Evolutionary conservation across 768 basidiomycete species (phyloP), one percentile per base, ranked within the genome.

Genomic region (Termitomyces sp.): DNA sequence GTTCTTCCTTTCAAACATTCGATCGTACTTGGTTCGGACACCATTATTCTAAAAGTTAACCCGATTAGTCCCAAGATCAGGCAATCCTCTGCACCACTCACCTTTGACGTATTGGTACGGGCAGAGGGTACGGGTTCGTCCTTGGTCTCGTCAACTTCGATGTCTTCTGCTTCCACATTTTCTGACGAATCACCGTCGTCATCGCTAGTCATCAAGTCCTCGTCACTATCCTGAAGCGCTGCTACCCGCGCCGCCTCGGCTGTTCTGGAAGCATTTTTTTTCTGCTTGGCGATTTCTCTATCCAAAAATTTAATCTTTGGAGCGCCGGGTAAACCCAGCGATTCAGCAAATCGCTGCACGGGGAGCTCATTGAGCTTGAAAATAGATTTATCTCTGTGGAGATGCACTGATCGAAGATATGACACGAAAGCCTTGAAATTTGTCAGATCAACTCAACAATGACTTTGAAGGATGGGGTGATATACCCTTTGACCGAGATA

Each of bases 1-100:
- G 67, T 97, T 98, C 69, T 92, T 96, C 54, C 95, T 84, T 65
- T 90, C 89, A 67, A 98, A 98, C 94, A 99, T 98, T 51, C 92
- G 84, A 70, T 98, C 96, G 68, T 98, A 97, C 71, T 96, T 98
- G 2, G 96, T 98, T 49, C 90, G 83, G 0, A 89, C 85, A 42
- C 70, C 73, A 10, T 68, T 65, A 43, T 69, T 63, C 76, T 49
- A 43, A 19, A 45, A 45, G 14, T 28, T 22, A 19, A 34, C 17
- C 26, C 40, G 17, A 24, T 34, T 7, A 51, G 45, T 37, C 38
- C 44, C 30, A 24, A 46, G n/a, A 21, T 40, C 28, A 24, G 12
- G 2, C 28, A 30, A 50, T 37, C 15, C 12, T 40, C 58, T 38
- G 15, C 26, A 4, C 15, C 17, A 67, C 69, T 24, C 58, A 83